phyloP scores from a whole-genome alignment of 192 early-diverging fungal genomes.

The Gamsiella multidivaricata region DNA sequence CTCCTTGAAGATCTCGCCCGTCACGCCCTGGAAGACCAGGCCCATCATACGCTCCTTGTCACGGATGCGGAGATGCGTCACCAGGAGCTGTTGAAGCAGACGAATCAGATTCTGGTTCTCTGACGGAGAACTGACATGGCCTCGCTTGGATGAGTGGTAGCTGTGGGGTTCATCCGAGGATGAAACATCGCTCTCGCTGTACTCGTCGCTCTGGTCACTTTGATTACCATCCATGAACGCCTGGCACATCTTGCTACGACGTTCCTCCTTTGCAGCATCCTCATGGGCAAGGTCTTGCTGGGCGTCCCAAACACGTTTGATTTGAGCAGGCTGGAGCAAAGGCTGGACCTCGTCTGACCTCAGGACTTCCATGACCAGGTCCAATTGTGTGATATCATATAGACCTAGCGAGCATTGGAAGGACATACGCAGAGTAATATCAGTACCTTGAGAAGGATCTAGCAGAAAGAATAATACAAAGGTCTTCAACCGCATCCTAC shows the following conservation, averaged over 20 bases:
- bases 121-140: neutral
- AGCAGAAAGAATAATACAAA: neutral
- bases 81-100: conserved; percentile 55
- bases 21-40: conserved; percentile 63
- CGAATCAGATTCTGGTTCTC: conserved; percentile 34
- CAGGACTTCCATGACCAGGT: conserved; percentile 35
- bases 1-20: conserved; percentile 66
- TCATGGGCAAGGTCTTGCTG: conserved; percentile 31
- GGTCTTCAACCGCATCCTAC: neutral
- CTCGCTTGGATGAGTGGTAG: conserved; percentile 3
- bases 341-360: conserved; percentile 29
- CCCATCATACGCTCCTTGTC: conserved; percentile 63
- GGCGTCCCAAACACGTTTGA: conserved; percentile 35
- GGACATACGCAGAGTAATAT: neutral
- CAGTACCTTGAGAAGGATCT: no score
- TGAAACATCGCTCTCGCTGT: conserved; percentile 10
- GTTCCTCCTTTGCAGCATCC: conserved; percentile 14
- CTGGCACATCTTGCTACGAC: neutral
- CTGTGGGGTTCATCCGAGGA: neutral
- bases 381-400: conserved; percentile 39
- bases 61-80: conserved; percentile 59
- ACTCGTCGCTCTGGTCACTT: conserved; percentile 1
- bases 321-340: conserved; percentile 16
- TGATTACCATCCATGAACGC: neutral
- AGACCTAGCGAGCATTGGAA: neutral